These are phyloP conservation scores for Kwoniella bestiolae DNA, from an alignment of 768 basidiomycete genomes.

Conservation along the genomic window DNA sequence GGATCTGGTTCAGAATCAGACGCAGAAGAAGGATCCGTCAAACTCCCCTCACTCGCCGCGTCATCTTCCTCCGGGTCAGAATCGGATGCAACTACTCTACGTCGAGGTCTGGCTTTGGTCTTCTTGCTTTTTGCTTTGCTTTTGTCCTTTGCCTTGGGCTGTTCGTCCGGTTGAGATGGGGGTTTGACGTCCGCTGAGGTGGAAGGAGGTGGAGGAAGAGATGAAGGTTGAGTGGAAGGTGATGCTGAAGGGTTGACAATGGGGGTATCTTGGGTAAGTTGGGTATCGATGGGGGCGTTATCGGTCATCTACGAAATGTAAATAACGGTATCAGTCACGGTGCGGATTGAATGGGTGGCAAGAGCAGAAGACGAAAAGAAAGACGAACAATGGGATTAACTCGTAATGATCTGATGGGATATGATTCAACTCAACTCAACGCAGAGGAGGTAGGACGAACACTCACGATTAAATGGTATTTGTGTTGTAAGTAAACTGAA, in stretches of 20 bases:
- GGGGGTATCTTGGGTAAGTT: slow-evolving; percentile 8
- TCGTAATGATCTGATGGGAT: background rate
- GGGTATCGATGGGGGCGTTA: slow-evolving; percentile 7
- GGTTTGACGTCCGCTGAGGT: background rate
- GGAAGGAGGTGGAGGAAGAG: background rate
- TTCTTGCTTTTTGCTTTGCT: slow-evolving; percentile 13
- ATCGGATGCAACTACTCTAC: slow-evolving; percentile 22
- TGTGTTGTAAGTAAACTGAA: no score
- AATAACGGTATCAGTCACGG: background rate
- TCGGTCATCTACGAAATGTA: slow-evolving; percentile 22
- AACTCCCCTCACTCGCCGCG: slow-evolving; percentile 24
- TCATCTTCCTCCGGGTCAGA: slow-evolving; percentile 24
- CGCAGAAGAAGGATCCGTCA: slow-evolving; percentile 24
- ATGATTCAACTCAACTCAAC: no score
- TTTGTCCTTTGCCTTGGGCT: slow-evolving; percentile 6
- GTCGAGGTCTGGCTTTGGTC: slow-evolving; percentile 21
- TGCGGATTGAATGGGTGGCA: background rate
- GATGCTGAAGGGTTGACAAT: slow-evolving; percentile 16
- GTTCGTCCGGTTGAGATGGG: no score
- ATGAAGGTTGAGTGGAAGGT: slow-evolving; percentile 17
- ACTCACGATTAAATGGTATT: no score
- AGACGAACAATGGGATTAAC: no score
- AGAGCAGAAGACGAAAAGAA: no score
- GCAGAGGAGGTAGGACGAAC: no score
- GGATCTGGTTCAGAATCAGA: slow-evolving; percentile 30